Conservation (phyloP, 2,329 filamentous ascomycete species). For the Botryosphaeria agaves region DNA sequence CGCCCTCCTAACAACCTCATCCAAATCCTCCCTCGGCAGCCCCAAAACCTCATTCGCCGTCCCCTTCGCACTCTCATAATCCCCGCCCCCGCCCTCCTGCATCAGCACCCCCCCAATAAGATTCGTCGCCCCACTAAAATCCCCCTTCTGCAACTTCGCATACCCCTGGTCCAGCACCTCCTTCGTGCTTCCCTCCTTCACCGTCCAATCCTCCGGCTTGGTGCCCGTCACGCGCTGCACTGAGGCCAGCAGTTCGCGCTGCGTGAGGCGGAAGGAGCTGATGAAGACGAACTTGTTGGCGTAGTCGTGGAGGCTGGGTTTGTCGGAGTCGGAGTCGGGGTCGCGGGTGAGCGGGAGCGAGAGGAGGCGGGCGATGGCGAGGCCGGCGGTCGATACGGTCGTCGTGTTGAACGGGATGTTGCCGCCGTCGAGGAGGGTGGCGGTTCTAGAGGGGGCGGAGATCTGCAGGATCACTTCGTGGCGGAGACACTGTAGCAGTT, state of each 20-base stretch:
- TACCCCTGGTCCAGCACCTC: conserved; percentile 26
- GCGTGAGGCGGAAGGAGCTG: conserved; percentile 17
- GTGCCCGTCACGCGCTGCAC: conserved; percentile 16
- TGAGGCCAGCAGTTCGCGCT: conserved; percentile 19
- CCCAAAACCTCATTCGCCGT: conserved; percentile 37
- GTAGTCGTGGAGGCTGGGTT: conserved; percentile 8
- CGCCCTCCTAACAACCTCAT: too few relatives aligned
- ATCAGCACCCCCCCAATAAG: conserved; percentile 41
- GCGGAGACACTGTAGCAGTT: conserved; percentile 14
- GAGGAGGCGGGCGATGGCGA: conserved; percentile 15
- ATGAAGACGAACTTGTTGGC: conserved; percentile 18
- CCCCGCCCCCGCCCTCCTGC: conserved; percentile 13
- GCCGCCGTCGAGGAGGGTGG: conserved; percentile 11
- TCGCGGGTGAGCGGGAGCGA: conserved; percentile 12
- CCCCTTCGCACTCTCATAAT: conserved; percentile 19
- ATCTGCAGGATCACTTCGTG: too few relatives aligned
- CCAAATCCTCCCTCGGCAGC: conserved; percentile 39
- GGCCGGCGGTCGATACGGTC: conserved; percentile 15
- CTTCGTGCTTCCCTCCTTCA: conserved; percentile 9
- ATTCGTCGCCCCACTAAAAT: conserved; percentile 26
- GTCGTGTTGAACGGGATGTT: conserved; percentile 14
- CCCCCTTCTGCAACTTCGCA: conserved; percentile 25
- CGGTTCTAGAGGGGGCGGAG: too few relatives aligned
- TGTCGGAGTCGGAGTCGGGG: conserved; percentile 5
- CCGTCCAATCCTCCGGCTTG: conserved; percentile 17